These are phyloP conservation scores for Echites panduratus DNA, from an alignment of 257 asterid species.

Conservation along the genomic window DNA sequence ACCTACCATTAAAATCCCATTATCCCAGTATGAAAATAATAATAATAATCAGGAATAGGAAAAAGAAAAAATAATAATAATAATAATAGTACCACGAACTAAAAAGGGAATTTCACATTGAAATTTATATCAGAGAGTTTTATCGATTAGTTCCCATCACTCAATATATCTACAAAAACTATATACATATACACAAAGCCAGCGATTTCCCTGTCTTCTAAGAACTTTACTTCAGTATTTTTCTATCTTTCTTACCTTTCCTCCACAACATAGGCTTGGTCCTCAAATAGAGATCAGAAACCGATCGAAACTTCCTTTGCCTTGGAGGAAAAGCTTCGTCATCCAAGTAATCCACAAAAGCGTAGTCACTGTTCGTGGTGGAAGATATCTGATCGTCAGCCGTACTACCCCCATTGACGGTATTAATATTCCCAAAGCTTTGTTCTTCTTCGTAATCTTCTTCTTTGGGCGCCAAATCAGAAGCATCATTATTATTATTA, in stretches of 20 bases:
- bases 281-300: conserved; percentile 35
- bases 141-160: not conserved
- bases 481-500: too few relatives aligned
- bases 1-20: not conserved
- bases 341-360: conserved; percentile 14
- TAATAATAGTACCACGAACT: not conserved
- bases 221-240: not conserved
- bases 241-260: conserved; percentile 21
- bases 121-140: not conserved
- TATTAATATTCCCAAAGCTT: conserved; percentile 36
- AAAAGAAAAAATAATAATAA: too few relatives aligned
- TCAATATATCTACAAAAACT: not conserved
- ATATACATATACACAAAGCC: not conserved
- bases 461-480: not conserved
- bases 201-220: not conserved
- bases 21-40: not conserved
- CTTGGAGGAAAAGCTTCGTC: conserved; percentile 21
- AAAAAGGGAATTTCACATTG: not conserved
- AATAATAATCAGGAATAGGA: not conserved
- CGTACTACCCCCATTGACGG: not conserved
- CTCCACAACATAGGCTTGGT: conserved; percentile 29
- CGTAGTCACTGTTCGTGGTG: not conserved
- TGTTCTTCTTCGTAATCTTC: conserved; percentile 21
- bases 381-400: conserved; percentile 41
- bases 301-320: conserved; percentile 43